phyloP scores from a whole-genome alignment of 768 basidiomycete genomes.

The Boletus pseudo-olivaceus region DNA sequence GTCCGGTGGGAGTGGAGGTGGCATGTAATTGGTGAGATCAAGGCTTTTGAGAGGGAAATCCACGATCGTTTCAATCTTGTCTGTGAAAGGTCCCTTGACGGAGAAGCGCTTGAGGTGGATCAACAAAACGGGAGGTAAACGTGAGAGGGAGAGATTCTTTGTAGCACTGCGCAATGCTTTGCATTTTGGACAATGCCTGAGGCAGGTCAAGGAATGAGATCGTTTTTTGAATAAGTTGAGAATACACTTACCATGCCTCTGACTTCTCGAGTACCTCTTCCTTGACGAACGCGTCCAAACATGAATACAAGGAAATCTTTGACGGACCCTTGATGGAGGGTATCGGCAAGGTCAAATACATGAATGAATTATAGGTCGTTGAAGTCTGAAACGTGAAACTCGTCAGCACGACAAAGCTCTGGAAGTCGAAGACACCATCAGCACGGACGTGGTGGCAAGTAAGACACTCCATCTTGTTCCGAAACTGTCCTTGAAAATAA shows the following conservation, averaged over 20 bases:
- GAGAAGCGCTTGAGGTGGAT: slow-evolving; percentile 94
- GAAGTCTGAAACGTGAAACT: slow-evolving; percentile 62
- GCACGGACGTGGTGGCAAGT: slow-evolving; percentile 78
- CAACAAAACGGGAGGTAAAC: slow-evolving; percentile 88
- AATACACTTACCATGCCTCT: slow-evolving; percentile 77
- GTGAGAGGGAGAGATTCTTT: slow-evolving; percentile 85
- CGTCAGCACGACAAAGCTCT: slow-evolving; percentile 12
- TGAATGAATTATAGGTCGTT: slow-evolving; percentile 95
- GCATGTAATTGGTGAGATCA: slow-evolving; percentile 81
- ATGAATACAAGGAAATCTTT: slow-evolving; percentile 70
- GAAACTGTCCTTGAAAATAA: slow-evolving; percentile 96
- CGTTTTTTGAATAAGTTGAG: background rate
- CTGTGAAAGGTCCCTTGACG: slow-evolving; percentile 86
- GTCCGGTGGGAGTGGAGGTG: slow-evolving; percentile 68
- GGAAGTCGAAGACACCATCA: background rate
- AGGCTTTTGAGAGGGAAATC: slow-evolving; percentile 74
- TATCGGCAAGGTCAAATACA: slow-evolving; percentile 89
- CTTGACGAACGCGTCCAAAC: slow-evolving; percentile 87
- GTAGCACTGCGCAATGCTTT: slow-evolving; percentile 83
- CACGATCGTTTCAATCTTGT: slow-evolving; percentile 94
- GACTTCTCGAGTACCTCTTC: slow-evolving; percentile 88
- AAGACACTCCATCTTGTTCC: slow-evolving; percentile 83
- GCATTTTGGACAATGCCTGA: slow-evolving; percentile 93
- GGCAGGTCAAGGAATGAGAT: background rate
- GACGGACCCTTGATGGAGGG: slow-evolving; percentile 56